These are phyloP conservation scores for Moricandia arvensis DNA, from an alignment of 345 rosid species.

Conservation along the genomic window DNA sequence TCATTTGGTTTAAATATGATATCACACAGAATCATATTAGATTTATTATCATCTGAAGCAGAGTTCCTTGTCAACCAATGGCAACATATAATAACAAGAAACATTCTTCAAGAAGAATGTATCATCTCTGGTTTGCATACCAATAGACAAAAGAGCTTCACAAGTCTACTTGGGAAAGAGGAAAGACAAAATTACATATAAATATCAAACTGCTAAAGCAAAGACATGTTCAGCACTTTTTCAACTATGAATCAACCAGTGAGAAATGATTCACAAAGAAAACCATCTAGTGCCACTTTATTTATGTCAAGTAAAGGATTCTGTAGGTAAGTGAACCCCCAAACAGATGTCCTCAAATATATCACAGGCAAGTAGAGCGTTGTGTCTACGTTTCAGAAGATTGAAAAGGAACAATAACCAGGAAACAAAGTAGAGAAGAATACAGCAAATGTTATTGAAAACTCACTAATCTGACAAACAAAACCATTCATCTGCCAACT, in stretches of 20 bases:
- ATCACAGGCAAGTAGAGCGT: neutral
- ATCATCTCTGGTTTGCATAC: slow-evolving; percentile 9
- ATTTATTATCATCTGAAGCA: neutral
- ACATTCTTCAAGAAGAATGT: slow-evolving; percentile 3
- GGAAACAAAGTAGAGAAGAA: slow-evolving; percentile 16
- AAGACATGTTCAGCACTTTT: slow-evolving; percentile 7
- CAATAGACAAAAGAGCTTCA: neutral
- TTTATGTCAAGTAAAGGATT: slow-evolving; percentile 13
- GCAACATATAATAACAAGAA: neutral
- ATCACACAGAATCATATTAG: neutral
- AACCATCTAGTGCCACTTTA: slow-evolving; percentile 20
- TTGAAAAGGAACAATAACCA: neutral
- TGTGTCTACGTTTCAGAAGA: slow-evolving; percentile 1
- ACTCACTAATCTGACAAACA: slow-evolving; percentile 35
- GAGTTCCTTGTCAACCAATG: neutral
- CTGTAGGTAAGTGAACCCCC: neutral
- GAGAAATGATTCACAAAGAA: slow-evolving; percentile 14
- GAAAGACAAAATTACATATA: neutral
- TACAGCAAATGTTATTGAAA: slow-evolving; percentile 31
- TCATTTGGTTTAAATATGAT: neutral
- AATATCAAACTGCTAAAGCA: slow-evolving; percentile 9
- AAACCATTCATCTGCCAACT: slow-evolving; percentile 32
- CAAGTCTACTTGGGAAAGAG: neutral
- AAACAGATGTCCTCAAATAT: slow-evolving; percentile 3
- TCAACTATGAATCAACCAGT: slow-evolving; percentile 23